phyloP scores from a whole-genome alignment of 2,329 filamentous ascomycete species.

The Sclerotinia nivalis region DNA sequence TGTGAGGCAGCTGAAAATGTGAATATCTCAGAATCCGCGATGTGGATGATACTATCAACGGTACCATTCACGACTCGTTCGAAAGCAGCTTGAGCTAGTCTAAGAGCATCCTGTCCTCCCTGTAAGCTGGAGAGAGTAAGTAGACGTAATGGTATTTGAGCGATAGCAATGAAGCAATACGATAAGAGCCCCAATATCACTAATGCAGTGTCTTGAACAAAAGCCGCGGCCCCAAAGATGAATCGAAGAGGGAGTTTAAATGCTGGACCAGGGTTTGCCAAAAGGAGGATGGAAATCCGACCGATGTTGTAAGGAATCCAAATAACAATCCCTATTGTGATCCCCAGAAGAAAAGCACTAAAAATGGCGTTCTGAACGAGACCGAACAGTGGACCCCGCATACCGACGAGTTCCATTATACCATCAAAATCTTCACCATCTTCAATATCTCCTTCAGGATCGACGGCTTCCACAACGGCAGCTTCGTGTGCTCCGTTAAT shows the following conservation, averaged over 20 bases:
- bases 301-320: constrained; percentile 93
- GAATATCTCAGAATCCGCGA: constrained; percentile 62
- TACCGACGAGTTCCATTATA: constrained; percentile 91
- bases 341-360: constrained; percentile 83
- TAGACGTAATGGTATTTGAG: constrained; percentile 29
- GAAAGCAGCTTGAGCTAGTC: constrained; percentile 36
- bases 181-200: constrained; percentile 59
- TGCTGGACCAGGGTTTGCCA: constrained; percentile 74
- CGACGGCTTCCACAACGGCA: constrained; percentile 67
- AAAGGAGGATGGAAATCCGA: constrained; percentile 75
- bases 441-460: constrained; percentile 75
- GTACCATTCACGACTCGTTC: constrained; percentile 51
- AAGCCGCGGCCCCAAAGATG: constrained; percentile 71
- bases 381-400: constrained; percentile 88
- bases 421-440: constrained; percentile 95
- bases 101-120: constrained; percentile 27
- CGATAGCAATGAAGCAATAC: constrained; percentile 38
- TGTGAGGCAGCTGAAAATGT: constrained; percentile 78
- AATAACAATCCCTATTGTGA: constrained; percentile 81
- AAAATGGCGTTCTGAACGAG: constrained; percentile 95
- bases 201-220: constrained; percentile 75
- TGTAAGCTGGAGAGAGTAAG: constrained; percentile 22
- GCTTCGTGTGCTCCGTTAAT: constrained; percentile 63
- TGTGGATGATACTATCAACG: constrained; percentile 49
- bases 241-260: constrained; percentile 70